phyloP scores from a whole-genome alignment of 306 rosid species.

The Boehmeria nivea region DNA sequence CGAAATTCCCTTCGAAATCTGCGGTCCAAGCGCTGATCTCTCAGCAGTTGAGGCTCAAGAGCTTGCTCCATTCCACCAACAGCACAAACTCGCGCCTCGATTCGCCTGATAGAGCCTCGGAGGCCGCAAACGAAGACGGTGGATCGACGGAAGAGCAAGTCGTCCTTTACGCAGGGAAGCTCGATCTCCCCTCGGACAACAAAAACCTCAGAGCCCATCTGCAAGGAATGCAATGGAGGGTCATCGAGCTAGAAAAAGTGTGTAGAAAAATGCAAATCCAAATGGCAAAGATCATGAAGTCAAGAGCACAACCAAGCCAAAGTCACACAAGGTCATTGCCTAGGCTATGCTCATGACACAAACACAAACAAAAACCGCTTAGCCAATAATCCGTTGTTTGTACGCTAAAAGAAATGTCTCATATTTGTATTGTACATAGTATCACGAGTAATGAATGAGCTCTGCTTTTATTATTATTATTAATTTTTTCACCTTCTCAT shows the following conservation, averaged over 20 bases:
- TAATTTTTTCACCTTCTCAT: not conserved
- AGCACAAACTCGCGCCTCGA: constrained; percentile 27
- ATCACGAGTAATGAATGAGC: constrained; percentile 17
- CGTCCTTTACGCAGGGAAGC: constrained; percentile 50
- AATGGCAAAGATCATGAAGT: constrained; percentile 69
- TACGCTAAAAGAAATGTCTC: constrained; percentile 15
- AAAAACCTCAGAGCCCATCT: constrained; percentile 61
- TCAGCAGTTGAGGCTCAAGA: constrained; percentile 61
- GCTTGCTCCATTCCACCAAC: constrained; percentile 38
- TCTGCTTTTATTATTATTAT: not conserved
- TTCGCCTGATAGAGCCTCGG: constrained; percentile 34
- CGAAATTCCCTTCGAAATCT: constrained; percentile 60
- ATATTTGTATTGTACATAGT: constrained; percentile 44
- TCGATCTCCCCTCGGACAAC: constrained; percentile 44
- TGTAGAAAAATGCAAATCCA: constrained; percentile 76
- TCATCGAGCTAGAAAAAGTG: constrained; percentile 71
- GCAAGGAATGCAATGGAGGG: constrained; percentile 94
- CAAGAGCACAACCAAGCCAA: constrained; percentile 50
- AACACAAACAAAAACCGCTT: not conserved
- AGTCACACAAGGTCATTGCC: constrained; percentile 69
- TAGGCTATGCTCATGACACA: constrained; percentile 66
- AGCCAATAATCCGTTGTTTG: constrained; percentile 10
- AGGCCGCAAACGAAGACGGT: constrained; percentile 28
- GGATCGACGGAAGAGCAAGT: constrained; percentile 36
- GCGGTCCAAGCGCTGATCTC: constrained; percentile 54